These are phyloP conservation scores for Clavariopsis aquatica DNA, from an alignment of 495 filamentous ascomycete genomes.

Conservation along the genomic window DNA sequence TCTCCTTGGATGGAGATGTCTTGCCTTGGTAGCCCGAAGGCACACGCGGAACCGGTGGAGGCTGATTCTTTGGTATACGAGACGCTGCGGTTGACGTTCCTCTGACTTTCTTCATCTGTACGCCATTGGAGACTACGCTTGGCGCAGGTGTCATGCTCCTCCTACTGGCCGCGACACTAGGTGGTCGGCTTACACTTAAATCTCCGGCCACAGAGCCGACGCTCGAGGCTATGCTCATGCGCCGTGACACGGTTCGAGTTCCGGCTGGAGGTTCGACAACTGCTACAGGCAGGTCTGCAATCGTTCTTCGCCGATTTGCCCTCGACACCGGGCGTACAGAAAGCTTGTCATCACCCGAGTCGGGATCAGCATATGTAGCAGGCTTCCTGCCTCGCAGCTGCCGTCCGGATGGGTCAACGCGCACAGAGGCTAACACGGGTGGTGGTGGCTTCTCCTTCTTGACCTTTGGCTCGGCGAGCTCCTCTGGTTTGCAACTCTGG, in stretches of 20 bases:
- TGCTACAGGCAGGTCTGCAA: constrained; percentile 52
- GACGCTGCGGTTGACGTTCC: constrained; percentile 51
- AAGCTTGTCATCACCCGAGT: constrained; percentile 56
- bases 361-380: constrained; percentile 47
- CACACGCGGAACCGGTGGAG: constrained; percentile 53
- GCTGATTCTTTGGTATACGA: constrained; percentile 48
- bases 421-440: constrained; percentile 45
- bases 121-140: constrained; percentile 29
- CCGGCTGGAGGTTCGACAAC: constrained; percentile 20
- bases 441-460: constrained; percentile 63
- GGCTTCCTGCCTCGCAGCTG: constrained; percentile 72
- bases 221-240: constrained; percentile 49
- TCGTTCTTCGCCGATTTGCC: constrained; percentile 64
- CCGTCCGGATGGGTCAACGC: constrained; percentile 51
- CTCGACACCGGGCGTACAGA: constrained; percentile 44
- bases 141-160: constrained; percentile 23
- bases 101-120: constrained; percentile 41
- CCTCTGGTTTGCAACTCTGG: constrained; percentile 70
- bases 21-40: constrained; percentile 41
- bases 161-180: constrained; percentile 16
- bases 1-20: constrained; percentile 16
- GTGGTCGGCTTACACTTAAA: constrained; percentile 32
- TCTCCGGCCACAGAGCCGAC: constrained; percentile 36
- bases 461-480: constrained; percentile 61
- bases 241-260: constrained; percentile 36